Evolutionary conservation across 2,329 filamentous ascomycete species (phyloP).

Genomic region (Ceratocystis huliohia): DNA sequence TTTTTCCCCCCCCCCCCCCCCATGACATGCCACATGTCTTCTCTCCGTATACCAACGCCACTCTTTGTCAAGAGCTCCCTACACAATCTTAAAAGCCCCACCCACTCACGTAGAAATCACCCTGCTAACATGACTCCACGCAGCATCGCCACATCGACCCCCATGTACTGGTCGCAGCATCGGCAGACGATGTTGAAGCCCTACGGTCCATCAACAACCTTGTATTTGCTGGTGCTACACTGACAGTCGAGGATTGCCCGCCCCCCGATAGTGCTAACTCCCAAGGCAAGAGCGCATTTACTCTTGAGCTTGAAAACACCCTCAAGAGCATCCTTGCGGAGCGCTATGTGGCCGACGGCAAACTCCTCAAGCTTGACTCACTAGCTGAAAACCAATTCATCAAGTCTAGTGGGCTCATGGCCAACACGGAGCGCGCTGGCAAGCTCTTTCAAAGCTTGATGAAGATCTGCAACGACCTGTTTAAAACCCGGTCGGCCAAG

Average conservation of each 20-base stretch:
- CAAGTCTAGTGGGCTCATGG: conserved; percentile 62
- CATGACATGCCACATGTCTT: background rate
- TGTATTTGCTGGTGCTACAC: conserved; percentile 50
- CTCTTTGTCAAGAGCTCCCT: too few relatives aligned
- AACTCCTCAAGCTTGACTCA: conserved; percentile 71
- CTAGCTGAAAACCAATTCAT: conserved; percentile 62
- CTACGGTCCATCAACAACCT: conserved; percentile 57
- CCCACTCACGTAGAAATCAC: conserved; percentile 29
- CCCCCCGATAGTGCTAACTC: background rate
- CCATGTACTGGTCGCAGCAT: conserved; percentile 54
- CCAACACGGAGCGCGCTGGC: conserved; percentile 53
- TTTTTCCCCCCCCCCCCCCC: too few relatives aligned
- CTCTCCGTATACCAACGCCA: background rate
- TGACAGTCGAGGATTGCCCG: conserved; percentile 29
- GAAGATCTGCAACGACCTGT: conserved; percentile 67
- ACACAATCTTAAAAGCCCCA: background rate
- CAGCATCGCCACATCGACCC: conserved; percentile 51
- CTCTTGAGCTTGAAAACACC: conserved; percentile 52
- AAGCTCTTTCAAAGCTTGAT: conserved; percentile 92
- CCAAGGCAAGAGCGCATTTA: conserved; percentile 34
- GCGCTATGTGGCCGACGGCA: conserved; percentile 58
- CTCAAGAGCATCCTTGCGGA: conserved; percentile 58
- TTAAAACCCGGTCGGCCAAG: conserved; percentile 59
- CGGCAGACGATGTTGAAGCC: conserved; percentile 49
- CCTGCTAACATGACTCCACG: conserved; percentile 54